A percentile compares a stretch with the other conserved stretches of the same genome.
These are phyloP conservation scores for Myriosclerotinia curreyana DNA, from an alignment of 2,329 filamentous ascomycete species.

Conservation along the genomic window DNA sequence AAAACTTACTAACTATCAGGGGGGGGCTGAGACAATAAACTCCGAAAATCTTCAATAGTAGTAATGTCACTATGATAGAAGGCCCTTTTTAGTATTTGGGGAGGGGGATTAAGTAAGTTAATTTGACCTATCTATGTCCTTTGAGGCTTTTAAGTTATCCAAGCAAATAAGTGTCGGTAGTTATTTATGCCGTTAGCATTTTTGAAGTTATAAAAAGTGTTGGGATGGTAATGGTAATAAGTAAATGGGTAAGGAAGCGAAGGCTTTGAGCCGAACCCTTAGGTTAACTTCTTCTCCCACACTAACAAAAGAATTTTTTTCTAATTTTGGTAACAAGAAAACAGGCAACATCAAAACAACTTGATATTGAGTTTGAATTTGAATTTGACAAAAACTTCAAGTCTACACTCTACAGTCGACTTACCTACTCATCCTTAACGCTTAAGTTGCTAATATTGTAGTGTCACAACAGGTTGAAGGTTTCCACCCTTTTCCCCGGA, in stretches of 20 bases:
- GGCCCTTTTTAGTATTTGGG: conserved; percentile 5
- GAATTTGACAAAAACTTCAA: too few species aligned
- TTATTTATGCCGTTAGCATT: background rate
- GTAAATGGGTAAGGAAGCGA: too few species aligned
- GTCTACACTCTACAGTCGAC: background rate
- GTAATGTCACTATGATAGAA: conserved; percentile 19
- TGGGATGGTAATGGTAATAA: background rate
- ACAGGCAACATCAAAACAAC: background rate
- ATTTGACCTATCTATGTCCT: background rate
- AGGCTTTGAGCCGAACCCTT: background rate
- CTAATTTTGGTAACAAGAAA: conserved; percentile 1
- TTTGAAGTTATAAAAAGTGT: background rate
- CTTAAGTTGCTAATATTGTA: conserved; percentile 3
- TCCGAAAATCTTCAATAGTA: conserved; percentile 17
- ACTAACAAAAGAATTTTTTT: conserved; percentile 3
- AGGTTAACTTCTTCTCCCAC: too few species aligned
- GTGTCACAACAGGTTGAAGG: conserved; percentile 20
- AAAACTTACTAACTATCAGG: conserved; percentile 1
- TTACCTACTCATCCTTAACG: background rate
- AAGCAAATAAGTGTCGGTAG: conserved; percentile 7
- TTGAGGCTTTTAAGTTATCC: background rate
- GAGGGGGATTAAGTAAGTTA: background rate
- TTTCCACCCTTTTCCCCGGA: conserved; percentile 7
- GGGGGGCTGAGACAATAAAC: conserved; percentile 22
- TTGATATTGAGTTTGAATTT: background rate